These are phyloP conservation scores for Eragrostis nindensis DNA, from an alignment of 176 grass and related monocot species.

Conservation along the genomic window DNA sequence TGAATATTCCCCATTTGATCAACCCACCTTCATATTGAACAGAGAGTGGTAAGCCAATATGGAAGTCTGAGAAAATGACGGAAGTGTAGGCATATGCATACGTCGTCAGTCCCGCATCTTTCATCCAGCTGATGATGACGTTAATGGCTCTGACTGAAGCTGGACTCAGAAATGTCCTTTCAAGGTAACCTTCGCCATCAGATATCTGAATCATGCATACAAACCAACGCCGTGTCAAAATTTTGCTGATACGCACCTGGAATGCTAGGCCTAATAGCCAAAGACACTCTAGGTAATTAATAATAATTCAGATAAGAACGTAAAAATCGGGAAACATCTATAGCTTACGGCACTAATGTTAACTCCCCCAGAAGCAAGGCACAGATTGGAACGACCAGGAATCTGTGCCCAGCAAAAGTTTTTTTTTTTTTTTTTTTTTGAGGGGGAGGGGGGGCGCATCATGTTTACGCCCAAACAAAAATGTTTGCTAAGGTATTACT, in stretches of 20 bases:
- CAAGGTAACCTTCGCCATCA: slow-evolving; percentile 82
- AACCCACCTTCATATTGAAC: slow-evolving; percentile 61
- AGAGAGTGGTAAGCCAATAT: not conserved
- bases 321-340: not conserved
- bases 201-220: slow-evolving; percentile 71
- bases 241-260: not conserved
- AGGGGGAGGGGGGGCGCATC: too few species aligned
- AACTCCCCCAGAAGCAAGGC: slow-evolving; percentile 24
- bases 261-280: slow-evolving; percentile 3
- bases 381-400: not conserved
- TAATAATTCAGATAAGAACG: not conserved
- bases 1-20: slow-evolving; percentile 98
- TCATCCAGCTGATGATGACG: slow-evolving; percentile 91
- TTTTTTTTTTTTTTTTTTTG: too few species aligned
- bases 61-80: slow-evolving; percentile 15
- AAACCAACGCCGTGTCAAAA: slow-evolving; percentile 36
- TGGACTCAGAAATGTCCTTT: slow-evolving; percentile 94
- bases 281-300: not conserved
- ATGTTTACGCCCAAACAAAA: too few species aligned
- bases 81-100: slow-evolving; percentile 26
- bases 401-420: too few species aligned
- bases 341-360: not conserved
- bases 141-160: slow-evolving; percentile 67
- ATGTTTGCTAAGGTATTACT: too few species aligned
- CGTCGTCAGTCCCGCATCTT: slow-evolving; percentile 89